phyloP scores from a whole-genome alignment of 768 basidiomycete genomes.

The Pulveroboletus frians region DNA sequence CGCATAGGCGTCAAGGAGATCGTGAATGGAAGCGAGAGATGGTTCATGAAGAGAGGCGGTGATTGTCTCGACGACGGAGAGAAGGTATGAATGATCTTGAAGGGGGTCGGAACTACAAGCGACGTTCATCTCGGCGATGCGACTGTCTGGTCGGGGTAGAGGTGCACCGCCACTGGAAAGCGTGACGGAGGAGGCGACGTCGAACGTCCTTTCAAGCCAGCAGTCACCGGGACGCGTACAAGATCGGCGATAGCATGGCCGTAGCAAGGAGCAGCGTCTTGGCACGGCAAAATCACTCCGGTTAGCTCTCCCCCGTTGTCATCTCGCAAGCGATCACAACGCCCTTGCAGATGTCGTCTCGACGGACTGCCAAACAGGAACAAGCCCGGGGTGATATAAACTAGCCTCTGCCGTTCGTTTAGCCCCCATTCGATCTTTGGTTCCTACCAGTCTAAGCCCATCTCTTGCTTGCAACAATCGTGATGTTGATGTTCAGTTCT shows the following conservation, averaged over 20 bases:
- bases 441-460: constrained; percentile 3
- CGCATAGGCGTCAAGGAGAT: constrained; percentile 59
- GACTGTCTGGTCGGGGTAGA: no score
- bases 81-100: constrained; percentile 27
- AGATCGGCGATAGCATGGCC: no score
- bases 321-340: no score
- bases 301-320: no score
- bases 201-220: no score
- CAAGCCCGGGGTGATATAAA: constrained; percentile 24
- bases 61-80: constrained; percentile 44
- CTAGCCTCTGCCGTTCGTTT: neutral
- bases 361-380: constrained; percentile 17
- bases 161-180: no score
- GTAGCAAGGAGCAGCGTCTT: no score
- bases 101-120: neutral
- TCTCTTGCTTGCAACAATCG: constrained; percentile 17
- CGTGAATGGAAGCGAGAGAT: constrained; percentile 41
- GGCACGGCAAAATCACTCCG: no score
- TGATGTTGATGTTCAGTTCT: constrained; percentile 26
- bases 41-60: constrained; percentile 40
- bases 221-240: no score
- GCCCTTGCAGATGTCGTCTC: no score
- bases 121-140: neutral
- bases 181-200: no score
- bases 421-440: neutral